Base-by-base conservation (phyloP, 352 stramenopile genomes). In the Phytophthora litchii region DNA sequence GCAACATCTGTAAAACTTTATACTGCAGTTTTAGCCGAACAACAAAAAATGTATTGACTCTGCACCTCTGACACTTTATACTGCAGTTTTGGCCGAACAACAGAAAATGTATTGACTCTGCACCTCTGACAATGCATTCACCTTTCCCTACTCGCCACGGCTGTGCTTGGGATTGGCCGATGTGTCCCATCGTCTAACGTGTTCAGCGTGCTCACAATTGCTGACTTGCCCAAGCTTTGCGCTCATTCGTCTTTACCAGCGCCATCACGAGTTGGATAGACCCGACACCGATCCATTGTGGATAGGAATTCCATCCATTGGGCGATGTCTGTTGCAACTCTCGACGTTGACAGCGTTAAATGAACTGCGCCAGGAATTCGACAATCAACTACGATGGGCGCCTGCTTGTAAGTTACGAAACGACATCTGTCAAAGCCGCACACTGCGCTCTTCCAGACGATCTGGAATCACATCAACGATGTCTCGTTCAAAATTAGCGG, bases 161-260 rank as follows among this genome's bases (percentile, higher is more conserved):
- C 31, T 64, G 44, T 63, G 54, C 54, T 50, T 63, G 36, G 45
- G 45, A 49, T 63, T 44, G 44, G 36, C 14, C 36, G 7, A 27
- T 27, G 17, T 52, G 50, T 49, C 17, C 25, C 13, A 49, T 58
- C 36, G 50, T 42, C 29, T 42, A 14, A 32, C 20, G 41, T 48
- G 21, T 29, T 27, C 38, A 44, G 3, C 3, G 23, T 27, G 23
- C 3, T 27, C 23, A 27, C 3, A 27, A n/a, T n/a, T n/a, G n/a
- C n/a, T n/a, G n/a, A n/a, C n/a, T n/a, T n/a, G n/a, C n/a, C n/a
- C n/a, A n/a, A n/a, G n/a, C n/a, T n/a, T n/a, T n/a, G n/a, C n/a
- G n/a, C n/a, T n/a, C n/a, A n/a, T n/a, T n/a, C n/a, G n/a, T n/a
- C n/a, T n/a, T n/a, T n/a, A n/a, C n/a, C n/a, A n/a, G n/a, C n/a